phyloP scores from a whole-genome alignment of 306 rosid genomes.

The Prunus campanulata region DNA sequence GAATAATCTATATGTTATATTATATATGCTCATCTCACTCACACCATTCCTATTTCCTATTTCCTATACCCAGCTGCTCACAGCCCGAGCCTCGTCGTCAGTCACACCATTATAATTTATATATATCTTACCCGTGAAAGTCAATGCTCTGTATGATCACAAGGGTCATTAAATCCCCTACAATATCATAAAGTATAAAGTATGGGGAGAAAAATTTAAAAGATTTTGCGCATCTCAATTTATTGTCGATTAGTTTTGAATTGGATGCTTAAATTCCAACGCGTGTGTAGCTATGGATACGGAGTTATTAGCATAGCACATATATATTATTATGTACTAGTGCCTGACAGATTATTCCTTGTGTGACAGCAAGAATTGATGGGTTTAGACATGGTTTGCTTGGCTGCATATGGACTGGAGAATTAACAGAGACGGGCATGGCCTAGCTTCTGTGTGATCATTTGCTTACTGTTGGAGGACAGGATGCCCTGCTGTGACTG shows the following conservation, averaged over 20 bases:
- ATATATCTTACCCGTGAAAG: neutral
- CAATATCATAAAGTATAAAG: too few species aligned
- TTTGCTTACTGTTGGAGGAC: too few species aligned
- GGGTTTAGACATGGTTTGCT: neutral
- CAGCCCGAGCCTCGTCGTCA: too few species aligned
- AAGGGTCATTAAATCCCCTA: too few species aligned
- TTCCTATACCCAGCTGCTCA: neutral
- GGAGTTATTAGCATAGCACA: neutral
- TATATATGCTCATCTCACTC: neutral
- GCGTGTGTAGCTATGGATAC: too few species aligned
- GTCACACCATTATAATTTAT: too few species aligned
- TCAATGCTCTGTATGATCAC: neutral
- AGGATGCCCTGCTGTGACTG: too few species aligned
- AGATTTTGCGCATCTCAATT: too few species aligned
- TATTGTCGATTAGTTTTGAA: too few species aligned
- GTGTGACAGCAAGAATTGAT: neutral
- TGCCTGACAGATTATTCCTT: neutral
- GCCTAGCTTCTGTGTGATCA: neutral
- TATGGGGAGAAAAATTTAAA: too few species aligned
- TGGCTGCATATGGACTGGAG: neutral
- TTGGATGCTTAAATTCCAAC: too few species aligned
- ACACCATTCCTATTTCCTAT: neutral
- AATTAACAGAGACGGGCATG: neutral
- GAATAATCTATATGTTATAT: too few species aligned
- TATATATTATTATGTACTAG: neutral